Conservation (phyloP, 805 yeast species). For the Wickerhamomyces kurtzmanii region DNA sequence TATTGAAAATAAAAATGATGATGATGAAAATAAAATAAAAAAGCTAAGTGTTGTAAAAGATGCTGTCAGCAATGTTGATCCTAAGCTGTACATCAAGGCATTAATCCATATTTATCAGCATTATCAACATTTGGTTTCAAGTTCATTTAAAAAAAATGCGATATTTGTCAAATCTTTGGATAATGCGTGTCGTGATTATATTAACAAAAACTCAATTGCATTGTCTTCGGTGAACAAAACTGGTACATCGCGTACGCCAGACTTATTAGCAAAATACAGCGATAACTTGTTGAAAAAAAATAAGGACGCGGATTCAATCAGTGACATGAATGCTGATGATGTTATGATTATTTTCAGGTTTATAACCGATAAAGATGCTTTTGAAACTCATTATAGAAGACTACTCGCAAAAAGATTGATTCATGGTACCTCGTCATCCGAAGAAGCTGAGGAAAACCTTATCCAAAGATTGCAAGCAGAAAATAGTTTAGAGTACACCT, state of each 20-base stretch:
- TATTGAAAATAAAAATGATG: too few species aligned
- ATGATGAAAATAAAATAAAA: constrained; percentile 19
- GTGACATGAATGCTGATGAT: constrained; percentile 73
- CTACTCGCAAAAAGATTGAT: constrained; percentile 83
- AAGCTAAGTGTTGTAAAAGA: too few species aligned
- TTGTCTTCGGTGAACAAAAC: constrained; percentile 27
- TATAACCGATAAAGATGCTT: constrained; percentile 89
- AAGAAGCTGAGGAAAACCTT: constrained; percentile 70
- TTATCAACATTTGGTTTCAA: constrained; percentile 53
- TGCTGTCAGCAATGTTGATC: constrained; percentile 45
- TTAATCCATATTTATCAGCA: constrained; percentile 60
- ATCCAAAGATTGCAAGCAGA: constrained; percentile 82
- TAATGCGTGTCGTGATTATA: constrained; percentile 75
- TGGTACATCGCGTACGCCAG: constrained; percentile 76
- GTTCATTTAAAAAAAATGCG: constrained; percentile 64
- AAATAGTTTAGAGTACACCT: constrained; percentile 87
- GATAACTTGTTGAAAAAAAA: constrained; percentile 74
- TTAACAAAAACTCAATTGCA: constrained; percentile 78
- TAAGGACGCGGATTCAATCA: constrained; percentile 53
- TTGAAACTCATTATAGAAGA: constrained; percentile 88
- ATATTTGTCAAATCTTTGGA: constrained; percentile 82
- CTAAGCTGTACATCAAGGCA: constrained; percentile 73
- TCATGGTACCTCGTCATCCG: constrained; percentile 76
- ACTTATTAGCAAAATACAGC: constrained; percentile 79
- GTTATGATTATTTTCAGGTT: constrained; percentile 81